Evolutionary conservation across 345 rosid genomes (phyloP).

Genomic region (Aethionema arabicum): DNA sequence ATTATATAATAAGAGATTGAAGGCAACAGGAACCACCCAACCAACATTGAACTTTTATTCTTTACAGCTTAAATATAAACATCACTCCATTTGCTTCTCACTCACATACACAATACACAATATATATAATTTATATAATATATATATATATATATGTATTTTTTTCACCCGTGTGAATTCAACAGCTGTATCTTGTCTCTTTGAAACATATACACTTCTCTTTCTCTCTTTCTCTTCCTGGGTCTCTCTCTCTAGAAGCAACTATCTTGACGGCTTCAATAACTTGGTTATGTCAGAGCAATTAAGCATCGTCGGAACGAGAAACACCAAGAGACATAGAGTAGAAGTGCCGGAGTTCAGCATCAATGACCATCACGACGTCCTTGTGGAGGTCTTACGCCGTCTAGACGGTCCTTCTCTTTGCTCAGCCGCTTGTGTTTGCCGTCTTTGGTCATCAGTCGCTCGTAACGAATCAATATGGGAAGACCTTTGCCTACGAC

Average conservation of each 20-base stretch:
- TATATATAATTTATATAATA: slow-evolving; percentile 6
- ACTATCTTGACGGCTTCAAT: neutral
- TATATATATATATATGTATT: neutral
- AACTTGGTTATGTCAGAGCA: slow-evolving; percentile 31
- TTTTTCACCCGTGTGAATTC: slow-evolving; percentile 27
- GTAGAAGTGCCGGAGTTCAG: slow-evolving; percentile 31
- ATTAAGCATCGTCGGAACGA: slow-evolving; percentile 18
- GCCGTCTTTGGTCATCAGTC: slow-evolving; percentile 81
- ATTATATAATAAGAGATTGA: slow-evolving; percentile 28
- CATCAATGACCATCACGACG: slow-evolving; percentile 85
- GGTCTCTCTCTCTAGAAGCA: neutral
- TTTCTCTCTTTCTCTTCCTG: neutral
- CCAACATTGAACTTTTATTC: slow-evolving; percentile 31
- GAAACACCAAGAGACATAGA: slow-evolving; percentile 37
- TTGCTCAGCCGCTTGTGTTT: slow-evolving; percentile 79
- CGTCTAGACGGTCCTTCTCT: slow-evolving; percentile 87
- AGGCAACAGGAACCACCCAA: slow-evolving; percentile 34
- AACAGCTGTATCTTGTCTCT: slow-evolving; percentile 39
- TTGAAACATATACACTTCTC: slow-evolving; percentile 4
- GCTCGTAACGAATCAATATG: slow-evolving; percentile 72
- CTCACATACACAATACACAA: slow-evolving; percentile 23
- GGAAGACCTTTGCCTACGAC: slow-evolving; percentile 92
- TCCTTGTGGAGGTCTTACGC: slow-evolving; percentile 67
- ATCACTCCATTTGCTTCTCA: slow-evolving; percentile 27
- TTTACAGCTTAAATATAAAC: slow-evolving; percentile 24